phyloP scores from a whole-genome alignment of 1,284 basidiomycete genomes.

The Cryptococcus jaspeensis region DNA sequence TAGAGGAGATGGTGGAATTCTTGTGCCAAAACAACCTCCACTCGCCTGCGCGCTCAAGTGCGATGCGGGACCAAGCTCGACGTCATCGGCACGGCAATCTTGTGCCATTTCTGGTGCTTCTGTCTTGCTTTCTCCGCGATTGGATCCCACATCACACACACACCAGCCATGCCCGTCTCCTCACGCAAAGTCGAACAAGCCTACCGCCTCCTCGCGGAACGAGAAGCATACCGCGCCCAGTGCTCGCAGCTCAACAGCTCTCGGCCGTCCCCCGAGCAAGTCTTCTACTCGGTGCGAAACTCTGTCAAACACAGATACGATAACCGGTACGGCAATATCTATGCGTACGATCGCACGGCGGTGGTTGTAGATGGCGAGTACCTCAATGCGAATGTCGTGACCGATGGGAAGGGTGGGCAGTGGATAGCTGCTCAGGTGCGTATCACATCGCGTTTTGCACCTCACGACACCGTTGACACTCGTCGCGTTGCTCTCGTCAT shows the following conservation, averaged over 20 bases:
- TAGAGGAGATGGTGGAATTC: background rate
- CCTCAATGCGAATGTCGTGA: conserved; percentile 46
- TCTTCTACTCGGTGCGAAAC: conserved; percentile 32
- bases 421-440: conserved; percentile 49
- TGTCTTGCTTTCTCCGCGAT: too few species aligned
- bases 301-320: conserved; percentile 18
- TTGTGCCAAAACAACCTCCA: conserved; percentile 6
- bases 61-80: background rate
- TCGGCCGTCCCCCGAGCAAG: conserved; percentile 3
- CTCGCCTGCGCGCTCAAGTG: background rate
- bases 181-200: conserved; percentile 1
- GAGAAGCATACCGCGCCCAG: conserved; percentile 6
- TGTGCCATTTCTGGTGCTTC: too few species aligned
- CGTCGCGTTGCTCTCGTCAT: background rate
- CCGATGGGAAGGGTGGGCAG: conserved; percentile 26
- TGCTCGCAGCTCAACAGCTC: background rate
- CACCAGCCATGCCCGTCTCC: background rate
- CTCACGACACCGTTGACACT: background rate
- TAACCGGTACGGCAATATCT: conserved; percentile 45
- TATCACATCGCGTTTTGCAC: background rate
- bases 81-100: background rate
- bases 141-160: background rate
- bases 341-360: conserved; percentile 45
- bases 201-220: conserved; percentile 11
- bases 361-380: conserved; percentile 30